Evolutionary conservation across 2,329 filamentous ascomycete genomes (phyloP).

Genomic region (Ophiostoma piceae): DNA sequence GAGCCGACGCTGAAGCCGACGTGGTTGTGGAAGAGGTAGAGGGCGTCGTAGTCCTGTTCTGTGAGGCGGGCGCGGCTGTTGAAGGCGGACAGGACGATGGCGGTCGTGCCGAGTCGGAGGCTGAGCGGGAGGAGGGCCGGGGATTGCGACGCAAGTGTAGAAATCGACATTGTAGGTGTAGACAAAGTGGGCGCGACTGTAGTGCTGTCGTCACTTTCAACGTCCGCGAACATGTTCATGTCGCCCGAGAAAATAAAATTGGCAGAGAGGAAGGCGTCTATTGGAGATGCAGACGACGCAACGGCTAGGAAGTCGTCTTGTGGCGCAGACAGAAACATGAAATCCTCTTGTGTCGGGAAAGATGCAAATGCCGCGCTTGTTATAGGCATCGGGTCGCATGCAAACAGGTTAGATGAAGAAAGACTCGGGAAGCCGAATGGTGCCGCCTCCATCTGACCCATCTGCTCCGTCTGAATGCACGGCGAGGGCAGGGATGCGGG

Average conservation of each 20-base stretch:
- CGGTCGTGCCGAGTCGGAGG: background rate
- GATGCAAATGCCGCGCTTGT: background rate
- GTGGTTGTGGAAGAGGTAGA: constrained; percentile 16
- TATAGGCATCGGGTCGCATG: background rate
- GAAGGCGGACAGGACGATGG: background rate
- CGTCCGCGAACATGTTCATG: background rate
- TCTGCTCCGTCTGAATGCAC: background rate
- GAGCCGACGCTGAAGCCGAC: constrained; percentile 19
- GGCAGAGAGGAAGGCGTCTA: background rate
- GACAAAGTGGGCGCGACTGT: background rate
- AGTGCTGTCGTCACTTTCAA: background rate
- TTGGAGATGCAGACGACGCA: background rate
- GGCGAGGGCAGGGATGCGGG: background rate
- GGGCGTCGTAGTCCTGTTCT: constrained; percentile 12
- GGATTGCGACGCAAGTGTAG: background rate
- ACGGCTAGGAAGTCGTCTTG: background rate
- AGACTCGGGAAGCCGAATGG: background rate
- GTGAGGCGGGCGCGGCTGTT: constrained; percentile 13
- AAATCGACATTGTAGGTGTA: too few relatives aligned
- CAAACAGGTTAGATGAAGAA: background rate
- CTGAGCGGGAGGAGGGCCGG: background rate
- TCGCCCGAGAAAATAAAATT: background rate
- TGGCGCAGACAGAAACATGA: background rate
- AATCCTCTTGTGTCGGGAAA: background rate
- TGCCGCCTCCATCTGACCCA: background rate